Conservation (phyloP, 2,329 filamentous ascomycete genomes). For the Cordyceps javanica region DNA sequence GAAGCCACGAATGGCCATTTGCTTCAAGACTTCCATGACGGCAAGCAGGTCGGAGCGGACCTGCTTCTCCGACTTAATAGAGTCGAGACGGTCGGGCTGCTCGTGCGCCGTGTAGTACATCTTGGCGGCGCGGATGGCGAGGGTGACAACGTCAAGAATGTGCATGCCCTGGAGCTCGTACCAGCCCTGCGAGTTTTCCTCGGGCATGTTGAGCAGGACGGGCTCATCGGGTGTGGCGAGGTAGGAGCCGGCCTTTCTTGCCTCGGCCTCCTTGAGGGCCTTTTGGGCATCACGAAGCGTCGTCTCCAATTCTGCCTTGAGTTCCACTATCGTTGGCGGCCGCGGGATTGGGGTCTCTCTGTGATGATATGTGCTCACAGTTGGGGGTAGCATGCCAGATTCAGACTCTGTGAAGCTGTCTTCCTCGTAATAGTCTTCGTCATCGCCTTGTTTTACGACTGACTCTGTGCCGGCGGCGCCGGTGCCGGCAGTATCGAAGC, state of each 20-base stretch:
- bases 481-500: too few species aligned
- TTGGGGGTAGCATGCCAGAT: conserved; percentile 85
- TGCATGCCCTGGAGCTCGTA: conserved; percentile 87
- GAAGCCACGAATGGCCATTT: conserved; percentile 85
- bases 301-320: conserved; percentile 62
- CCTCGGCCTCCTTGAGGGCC: conserved; percentile 55
- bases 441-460: conserved; percentile 38
- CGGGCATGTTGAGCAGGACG: conserved; percentile 33
- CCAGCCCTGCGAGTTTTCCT: conserved; percentile 57
- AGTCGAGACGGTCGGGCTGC: conserved; percentile 74
- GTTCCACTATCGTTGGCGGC: conserved; percentile 73
- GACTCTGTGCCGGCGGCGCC: conserved; percentile 37
- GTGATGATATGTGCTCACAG: conserved; percentile 90
- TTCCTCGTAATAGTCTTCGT: conserved; percentile 43
- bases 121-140: conserved; percentile 93
- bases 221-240: conserved; percentile 22
- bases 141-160: conserved; percentile 83
- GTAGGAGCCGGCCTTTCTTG: conserved; percentile 28
- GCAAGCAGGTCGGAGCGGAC: conserved; percentile 78
- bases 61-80: conserved; percentile 80
- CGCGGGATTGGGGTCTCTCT: conserved; percentile 75
- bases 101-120: conserved; percentile 95
- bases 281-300: conserved; percentile 64
- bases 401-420: conserved; percentile 58
- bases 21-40: conserved; percentile 85